Evolutionary conservation across 805 yeast species (phyloP).

Genomic region (Candida glaebosa): DNA sequence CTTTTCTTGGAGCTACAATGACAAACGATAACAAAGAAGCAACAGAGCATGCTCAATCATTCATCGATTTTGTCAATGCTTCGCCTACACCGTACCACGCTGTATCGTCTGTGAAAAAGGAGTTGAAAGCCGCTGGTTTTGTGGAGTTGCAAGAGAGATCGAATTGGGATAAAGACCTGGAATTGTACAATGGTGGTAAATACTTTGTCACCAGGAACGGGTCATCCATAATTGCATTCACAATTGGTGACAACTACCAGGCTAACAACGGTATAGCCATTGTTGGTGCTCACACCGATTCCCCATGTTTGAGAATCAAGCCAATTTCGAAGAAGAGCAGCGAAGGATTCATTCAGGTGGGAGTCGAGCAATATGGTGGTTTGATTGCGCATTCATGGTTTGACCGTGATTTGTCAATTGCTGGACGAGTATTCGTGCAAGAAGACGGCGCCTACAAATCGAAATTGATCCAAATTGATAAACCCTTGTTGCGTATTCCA

Average conservation of each 20-base stretch:
- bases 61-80: slow-evolving; percentile 71
- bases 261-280: slow-evolving; percentile 84
- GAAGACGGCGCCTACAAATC: slow-evolving; percentile 52
- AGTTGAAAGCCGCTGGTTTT: slow-evolving; percentile 62
- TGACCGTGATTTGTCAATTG: slow-evolving; percentile 86
- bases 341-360: slow-evolving; percentile 84
- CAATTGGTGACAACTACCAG: slow-evolving; percentile 67
- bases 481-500: slow-evolving; percentile 87
- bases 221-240: slow-evolving; percentile 84
- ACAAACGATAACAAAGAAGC: slow-evolving; percentile 3
- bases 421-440: slow-evolving; percentile 82
- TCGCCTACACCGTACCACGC: slow-evolving; percentile 97
- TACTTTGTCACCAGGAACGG: slow-evolving; percentile 88
- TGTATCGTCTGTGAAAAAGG: slow-evolving; percentile 60
- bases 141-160: slow-evolving; percentile 67
- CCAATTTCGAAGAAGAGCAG: slow-evolving; percentile 70
- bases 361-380: slow-evolving; percentile 94
- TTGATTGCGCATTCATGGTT: slow-evolving; percentile 98
- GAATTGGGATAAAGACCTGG: slow-evolving; percentile 55
- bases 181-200: slow-evolving; percentile 53
- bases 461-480: slow-evolving; percentile 71
- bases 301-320: slow-evolving; percentile 85
- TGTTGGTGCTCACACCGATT: slow-evolving; percentile 95
- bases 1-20: not conserved
- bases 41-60: slow-evolving; percentile 48